Conservation (phyloP, 2,329 filamentous ascomycete genomes). For the Botrytis medusae region DNA sequence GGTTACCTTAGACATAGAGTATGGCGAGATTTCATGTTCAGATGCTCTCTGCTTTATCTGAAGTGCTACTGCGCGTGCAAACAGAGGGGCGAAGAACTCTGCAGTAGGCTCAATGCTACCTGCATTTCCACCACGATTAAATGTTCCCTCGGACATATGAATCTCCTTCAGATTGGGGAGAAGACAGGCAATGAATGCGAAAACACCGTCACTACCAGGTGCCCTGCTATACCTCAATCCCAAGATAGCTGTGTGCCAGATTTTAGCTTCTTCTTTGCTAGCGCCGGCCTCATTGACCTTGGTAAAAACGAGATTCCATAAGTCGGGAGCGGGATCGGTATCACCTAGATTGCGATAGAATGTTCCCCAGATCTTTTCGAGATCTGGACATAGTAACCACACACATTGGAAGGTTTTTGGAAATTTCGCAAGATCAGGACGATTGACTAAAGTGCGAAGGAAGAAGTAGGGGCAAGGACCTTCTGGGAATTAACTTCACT, state of each 20-base stretch:
- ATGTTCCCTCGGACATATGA: background rate
- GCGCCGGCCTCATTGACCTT: background rate
- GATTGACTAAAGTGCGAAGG: background rate
- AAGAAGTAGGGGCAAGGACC: background rate
- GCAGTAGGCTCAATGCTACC: background rate
- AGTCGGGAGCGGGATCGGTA: background rate
- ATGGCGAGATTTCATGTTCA: background rate
- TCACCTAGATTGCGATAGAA: background rate
- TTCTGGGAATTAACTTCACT: no score
- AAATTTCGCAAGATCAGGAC: slow-evolving; percentile 11
- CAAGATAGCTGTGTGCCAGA: background rate
- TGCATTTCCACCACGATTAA: background rate
- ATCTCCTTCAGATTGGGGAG: slow-evolving; percentile 5
- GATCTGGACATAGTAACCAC: background rate
- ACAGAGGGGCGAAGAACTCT: background rate
- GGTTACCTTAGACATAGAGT: background rate
- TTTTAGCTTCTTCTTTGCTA: background rate
- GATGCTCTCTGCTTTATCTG: background rate
- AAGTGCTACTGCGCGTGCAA: slow-evolving; percentile 1
- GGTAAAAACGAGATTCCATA: background rate
- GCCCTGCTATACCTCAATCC: background rate
- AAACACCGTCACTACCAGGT: background rate
- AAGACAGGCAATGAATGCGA: background rate
- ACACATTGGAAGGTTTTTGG: background rate
- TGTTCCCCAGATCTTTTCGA: no score